These are phyloP conservation scores for Acanthamoeba healyi DNA, from an alignment of 208 protist species.

Conservation along the genomic window DNA sequence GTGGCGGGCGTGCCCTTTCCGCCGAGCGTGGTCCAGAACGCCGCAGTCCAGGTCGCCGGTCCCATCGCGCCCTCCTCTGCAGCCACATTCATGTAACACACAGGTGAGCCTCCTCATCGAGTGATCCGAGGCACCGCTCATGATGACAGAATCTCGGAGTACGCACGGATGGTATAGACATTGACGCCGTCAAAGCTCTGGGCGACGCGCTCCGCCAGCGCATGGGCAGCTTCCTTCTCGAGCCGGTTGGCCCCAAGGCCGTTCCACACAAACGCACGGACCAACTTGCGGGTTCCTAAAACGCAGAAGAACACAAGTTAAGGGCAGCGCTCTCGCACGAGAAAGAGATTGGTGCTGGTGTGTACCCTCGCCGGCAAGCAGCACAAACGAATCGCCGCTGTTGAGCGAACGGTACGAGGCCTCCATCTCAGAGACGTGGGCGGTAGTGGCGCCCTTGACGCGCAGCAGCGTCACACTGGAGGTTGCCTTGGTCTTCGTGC, in stretches of 20 bases:
- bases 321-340: too few species aligned
- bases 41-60: background rate
- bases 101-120: background rate
- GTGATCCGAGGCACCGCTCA: too few species aligned
- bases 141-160: background rate
- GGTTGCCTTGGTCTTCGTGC: background rate
- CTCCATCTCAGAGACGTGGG: background rate
- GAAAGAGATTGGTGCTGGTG: too few species aligned
- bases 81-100: background rate
- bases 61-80: background rate
- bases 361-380: slow-evolving; percentile 11
- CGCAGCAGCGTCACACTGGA: background rate
- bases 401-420: slow-evolving; percentile 1
- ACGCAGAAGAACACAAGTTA: background rate
- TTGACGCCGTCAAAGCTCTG: background rate
- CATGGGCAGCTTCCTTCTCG: background rate
- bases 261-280: background rate
- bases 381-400: slow-evolving; percentile 13
- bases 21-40: slow-evolving; percentile 12
- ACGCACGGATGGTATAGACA: background rate
- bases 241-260: background rate
- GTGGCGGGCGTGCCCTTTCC: slow-evolving; percentile 50
- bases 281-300: slow-evolving; percentile 2
- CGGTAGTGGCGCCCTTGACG: background rate
- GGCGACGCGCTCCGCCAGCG: background rate